Evolutionary conservation across 352 stramenopile species (phyloP).

Genomic region (Phytophthora podocarpi): DNA sequence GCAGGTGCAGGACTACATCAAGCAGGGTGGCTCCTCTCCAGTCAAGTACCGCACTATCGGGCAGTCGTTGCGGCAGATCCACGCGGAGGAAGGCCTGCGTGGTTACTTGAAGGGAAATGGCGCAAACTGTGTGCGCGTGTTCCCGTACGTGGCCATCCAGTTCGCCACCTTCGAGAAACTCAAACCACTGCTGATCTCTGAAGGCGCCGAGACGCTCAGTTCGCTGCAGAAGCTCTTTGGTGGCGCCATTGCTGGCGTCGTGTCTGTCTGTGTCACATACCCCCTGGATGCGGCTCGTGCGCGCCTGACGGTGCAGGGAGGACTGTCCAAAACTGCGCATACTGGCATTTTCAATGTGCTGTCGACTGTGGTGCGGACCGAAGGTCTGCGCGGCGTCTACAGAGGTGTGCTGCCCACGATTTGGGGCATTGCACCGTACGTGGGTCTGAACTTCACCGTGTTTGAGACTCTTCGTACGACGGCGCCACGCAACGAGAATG

Average conservation of each 20-base stretch:
- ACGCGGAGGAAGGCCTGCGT: constrained; percentile 58
- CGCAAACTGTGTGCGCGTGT: constrained; percentile 80
- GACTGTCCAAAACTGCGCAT: constrained; percentile 65
- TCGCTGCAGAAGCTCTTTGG: constrained; percentile 58
- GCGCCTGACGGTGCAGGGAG: constrained; percentile 72
- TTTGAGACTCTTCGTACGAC: constrained; percentile 66
- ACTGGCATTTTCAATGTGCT: constrained; percentile 64
- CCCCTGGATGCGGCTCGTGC: constrained; percentile 76
- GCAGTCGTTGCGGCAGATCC: constrained; percentile 67
- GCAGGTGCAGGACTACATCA: constrained; percentile 78
- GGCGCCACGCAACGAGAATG: constrained; percentile 48
- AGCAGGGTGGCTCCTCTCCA: constrained; percentile 11
- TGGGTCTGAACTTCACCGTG: constrained; percentile 80
- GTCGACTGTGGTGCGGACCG: constrained; percentile 49
- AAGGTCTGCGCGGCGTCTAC: constrained; percentile 68
- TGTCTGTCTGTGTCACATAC: constrained; percentile 75
- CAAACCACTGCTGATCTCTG: constrained; percentile 51
- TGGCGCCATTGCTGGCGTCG: constrained; percentile 64
- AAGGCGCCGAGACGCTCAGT: constrained; percentile 46
- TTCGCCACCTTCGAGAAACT: constrained; percentile 73
- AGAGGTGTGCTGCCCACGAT: constrained; percentile 65
- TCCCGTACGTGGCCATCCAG: constrained; percentile 81
- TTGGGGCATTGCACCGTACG: constrained; percentile 75
- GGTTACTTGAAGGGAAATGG: constrained; percentile 84
- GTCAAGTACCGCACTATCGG: constrained; percentile 62